Conservation (phyloP, 2,329 filamentous ascomycete species). For the Myriosclerotinia curreyana region DNA sequence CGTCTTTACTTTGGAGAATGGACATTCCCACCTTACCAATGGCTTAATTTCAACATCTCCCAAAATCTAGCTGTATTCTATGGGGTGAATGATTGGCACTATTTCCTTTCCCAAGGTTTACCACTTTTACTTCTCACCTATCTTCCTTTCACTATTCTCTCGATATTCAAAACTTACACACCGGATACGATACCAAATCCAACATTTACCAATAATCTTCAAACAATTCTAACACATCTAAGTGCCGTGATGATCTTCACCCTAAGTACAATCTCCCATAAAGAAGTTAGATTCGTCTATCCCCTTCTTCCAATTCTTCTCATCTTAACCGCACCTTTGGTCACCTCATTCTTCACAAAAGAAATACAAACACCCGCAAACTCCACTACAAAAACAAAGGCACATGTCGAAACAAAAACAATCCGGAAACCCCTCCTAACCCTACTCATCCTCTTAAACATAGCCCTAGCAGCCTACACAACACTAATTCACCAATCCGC, state of each 20-base stretch:
- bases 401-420: conserved; percentile 27
- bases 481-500: conserved; percentile 77
- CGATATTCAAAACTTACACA: conserved; percentile 39
- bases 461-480: conserved; percentile 69
- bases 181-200: neutral
- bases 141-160: conserved; percentile 72
- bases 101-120: conserved; percentile 87
- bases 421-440: conserved; percentile 55
- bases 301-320: conserved; percentile 86
- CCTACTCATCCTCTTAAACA: conserved; percentile 60
- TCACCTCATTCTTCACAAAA: conserved; percentile 53
- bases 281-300: conserved; percentile 96
- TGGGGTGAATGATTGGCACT: conserved; percentile 84
- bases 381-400: conserved; percentile 23
- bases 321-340: conserved; percentile 67
- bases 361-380: conserved; percentile 28
- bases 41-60: conserved; percentile 85
- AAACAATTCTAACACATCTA: conserved; percentile 50
- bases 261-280: conserved; percentile 83
- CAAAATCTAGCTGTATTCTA: conserved; percentile 91
- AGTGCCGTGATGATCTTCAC: conserved; percentile 53
- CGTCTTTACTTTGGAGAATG: conserved; percentile 77
- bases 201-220: conserved; percentile 38
- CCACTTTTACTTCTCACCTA: conserved; percentile 82
- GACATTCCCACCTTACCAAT: conserved; percentile 85